phyloP scores from a whole-genome alignment of 1,284 basidiomycete species.

The Apiotrichum akiyoshidainum region DNA sequence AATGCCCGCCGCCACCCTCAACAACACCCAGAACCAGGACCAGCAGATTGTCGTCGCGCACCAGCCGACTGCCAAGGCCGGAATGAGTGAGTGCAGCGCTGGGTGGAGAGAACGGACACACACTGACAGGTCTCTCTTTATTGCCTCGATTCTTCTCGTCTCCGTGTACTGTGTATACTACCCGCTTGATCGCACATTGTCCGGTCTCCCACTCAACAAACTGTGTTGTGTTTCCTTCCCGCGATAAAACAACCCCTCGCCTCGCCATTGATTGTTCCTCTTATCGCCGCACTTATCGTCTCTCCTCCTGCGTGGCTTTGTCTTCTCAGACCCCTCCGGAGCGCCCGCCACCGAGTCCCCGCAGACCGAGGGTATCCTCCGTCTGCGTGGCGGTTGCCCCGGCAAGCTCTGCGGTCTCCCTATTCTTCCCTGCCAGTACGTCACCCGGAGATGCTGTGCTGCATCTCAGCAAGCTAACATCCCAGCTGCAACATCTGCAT shows the following conservation, averaged over 20 bases:
- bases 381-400: constrained; percentile 48
- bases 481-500: constrained; percentile 43
- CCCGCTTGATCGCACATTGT: no score
- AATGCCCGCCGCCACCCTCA: background rate
- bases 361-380: constrained; percentile 25
- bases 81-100: constrained; percentile 33
- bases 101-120: background rate
- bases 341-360: constrained; percentile 12
- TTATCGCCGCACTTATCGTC: background rate
- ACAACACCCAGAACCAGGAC: background rate
- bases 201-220: no score
- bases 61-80: constrained; percentile 30
- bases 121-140: background rate
- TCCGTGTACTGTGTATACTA: no score
- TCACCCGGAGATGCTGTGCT: background rate
- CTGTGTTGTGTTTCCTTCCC: no score
- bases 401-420: constrained; percentile 45
- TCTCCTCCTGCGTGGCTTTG: background rate
- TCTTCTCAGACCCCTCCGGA: constrained; percentile 2
- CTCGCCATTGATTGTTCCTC: no score
- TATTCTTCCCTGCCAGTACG: constrained; percentile 47
- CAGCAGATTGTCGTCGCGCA: constrained; percentile 24
- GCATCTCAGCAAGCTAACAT: background rate
- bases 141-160: background rate
- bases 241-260: no score